Evolutionary conservation across 495 filamentous ascomycete species (phyloP).

Genomic region (Neurospora africana): DNA sequence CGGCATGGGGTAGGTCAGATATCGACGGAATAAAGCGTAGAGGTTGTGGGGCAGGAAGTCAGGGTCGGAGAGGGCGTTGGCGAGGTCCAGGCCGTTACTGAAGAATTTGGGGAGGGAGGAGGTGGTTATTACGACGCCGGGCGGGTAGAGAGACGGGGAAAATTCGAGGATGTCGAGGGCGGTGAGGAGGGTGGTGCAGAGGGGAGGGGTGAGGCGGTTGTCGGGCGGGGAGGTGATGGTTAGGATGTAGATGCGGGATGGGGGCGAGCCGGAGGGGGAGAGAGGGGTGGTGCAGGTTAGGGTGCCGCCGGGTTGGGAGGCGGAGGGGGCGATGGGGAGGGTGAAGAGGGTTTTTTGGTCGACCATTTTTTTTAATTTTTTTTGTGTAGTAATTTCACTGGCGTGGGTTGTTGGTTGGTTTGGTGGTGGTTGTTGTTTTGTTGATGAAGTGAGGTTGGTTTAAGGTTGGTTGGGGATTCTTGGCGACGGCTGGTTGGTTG

Average conservation of each 20-base stretch:
- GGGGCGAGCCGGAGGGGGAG: background rate
- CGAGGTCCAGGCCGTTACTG: slow-evolving; percentile 66
- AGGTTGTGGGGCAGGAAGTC: slow-evolving; percentile 46
- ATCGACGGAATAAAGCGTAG: slow-evolving; percentile 47
- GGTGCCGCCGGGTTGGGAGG: slow-evolving; percentile 32
- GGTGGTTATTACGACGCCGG: slow-evolving; percentile 67
- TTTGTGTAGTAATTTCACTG: too few relatives aligned
- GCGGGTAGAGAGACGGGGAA: slow-evolving; percentile 45
- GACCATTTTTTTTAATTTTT: too few relatives aligned
- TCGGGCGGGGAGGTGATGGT: slow-evolving; percentile 57
- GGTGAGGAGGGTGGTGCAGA: slow-evolving; percentile 53
- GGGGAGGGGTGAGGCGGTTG: slow-evolving; percentile 60
- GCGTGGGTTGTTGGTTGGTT: background rate
- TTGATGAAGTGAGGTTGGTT: background rate
- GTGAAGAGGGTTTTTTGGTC: slow-evolving; percentile 24
- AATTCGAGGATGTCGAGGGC: slow-evolving; percentile 66
- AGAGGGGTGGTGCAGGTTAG: slow-evolving; percentile 47
- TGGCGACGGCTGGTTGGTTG: background rate
- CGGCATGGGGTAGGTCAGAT: slow-evolving; percentile 74
- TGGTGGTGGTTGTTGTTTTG: background rate
- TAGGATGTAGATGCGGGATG: slow-evolving; percentile 51
- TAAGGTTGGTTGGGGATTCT: background rate
- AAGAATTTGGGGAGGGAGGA: slow-evolving; percentile 68
- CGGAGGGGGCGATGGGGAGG: slow-evolving; percentile 27
- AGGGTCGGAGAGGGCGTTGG: slow-evolving; percentile 35